Evolutionary conservation across 2,329 filamentous ascomycete genomes (phyloP), one percentile per base, ranked within the genome.

Genomic region (Sclerotinia trifoliorum): DNA sequence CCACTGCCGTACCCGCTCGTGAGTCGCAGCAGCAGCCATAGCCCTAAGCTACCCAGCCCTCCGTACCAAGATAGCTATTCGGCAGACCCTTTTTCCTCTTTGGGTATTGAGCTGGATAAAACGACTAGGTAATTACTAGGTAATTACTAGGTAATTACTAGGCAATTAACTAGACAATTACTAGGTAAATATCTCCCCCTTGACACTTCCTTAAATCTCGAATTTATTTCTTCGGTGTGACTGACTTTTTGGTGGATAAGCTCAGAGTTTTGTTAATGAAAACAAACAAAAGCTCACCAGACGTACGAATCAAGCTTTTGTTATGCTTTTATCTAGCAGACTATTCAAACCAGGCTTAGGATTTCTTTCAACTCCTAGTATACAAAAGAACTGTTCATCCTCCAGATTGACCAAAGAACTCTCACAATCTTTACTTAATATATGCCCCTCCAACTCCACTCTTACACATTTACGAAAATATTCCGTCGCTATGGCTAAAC

Each of bases 401-500:
- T 35, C 44, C 21, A 21, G 15, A 49, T 49, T 49, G 35, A 35
- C 26, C 46, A 15, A 5, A 42, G 13, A 42, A 49, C 10, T 21
- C 51, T 62, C 46, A 62, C 46, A 51, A 24, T n/a, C 39, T 26
- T 21, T 24, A 7, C 8, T 26, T 26, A 19, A 19, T 21, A 39
- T 29, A 26, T 21, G 39, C 21, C 29, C 35, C 7, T 19, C 21
- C 29, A 24, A 51, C 4, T 24, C 21, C 29, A 35, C 56, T 35
- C 44, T 63, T 26, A 7, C 44, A 39, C 1, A 35, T 17, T 44
- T 29, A 51, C 56, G 35, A 35, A 42, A 55, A 39, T 46, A 57
- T 32, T 62, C 56, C n/a, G 7, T 69, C 65, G 74, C 74, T 73
- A 89, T 89, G 86, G 84, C 84, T 71, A 79, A 82, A 29, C 52